phyloP scores from a whole-genome alignment of 371 early-diverging fungal species.

The Mortierella sp. region DNA sequence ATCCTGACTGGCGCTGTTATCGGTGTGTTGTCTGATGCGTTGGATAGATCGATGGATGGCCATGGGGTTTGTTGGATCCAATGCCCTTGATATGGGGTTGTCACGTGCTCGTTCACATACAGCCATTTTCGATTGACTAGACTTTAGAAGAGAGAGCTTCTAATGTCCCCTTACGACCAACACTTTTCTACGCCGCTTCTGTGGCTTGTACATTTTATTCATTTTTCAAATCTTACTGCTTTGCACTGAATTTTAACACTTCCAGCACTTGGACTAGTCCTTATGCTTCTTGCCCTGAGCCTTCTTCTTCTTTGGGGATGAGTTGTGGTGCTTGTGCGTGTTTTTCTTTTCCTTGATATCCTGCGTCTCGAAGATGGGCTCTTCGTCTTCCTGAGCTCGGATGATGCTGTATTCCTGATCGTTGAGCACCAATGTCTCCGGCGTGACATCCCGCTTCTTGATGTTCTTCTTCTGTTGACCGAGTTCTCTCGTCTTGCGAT shows the following conservation, averaged over 20 bases:
- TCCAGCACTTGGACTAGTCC: too few species aligned
- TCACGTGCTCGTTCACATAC: conserved; percentile 34
- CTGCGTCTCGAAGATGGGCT: conserved; percentile 10
- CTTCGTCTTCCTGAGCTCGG: background rate
- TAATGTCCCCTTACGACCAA: conserved; percentile 2
- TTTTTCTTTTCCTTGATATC: background rate
- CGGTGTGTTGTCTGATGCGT: conserved; percentile 1
- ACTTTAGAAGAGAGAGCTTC: conserved; percentile 34
- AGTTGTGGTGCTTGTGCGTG: conserved; percentile 16
- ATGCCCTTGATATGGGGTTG: background rate
- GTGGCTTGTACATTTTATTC: background rate
- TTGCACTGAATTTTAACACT: background rate
- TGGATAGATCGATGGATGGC: conserved; percentile 37
- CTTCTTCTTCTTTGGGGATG: conserved; percentile 3
- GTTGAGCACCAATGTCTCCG: background rate
- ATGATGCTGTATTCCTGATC: background rate
- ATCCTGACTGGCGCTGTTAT: background rate
- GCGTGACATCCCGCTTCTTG: background rate
- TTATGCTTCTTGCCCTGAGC: conserved; percentile 15
- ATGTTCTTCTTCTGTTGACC: conserved; percentile 4
- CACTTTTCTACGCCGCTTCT: background rate
- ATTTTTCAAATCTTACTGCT: background rate
- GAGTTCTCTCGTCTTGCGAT: conserved; percentile 20
- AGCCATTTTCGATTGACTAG: conserved; percentile 45
- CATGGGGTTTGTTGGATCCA: background rate